Evolutionary conservation across 1,284 basidiomycete species (phyloP).

Genomic region (Phellopilus nigrolimitatus): DNA sequence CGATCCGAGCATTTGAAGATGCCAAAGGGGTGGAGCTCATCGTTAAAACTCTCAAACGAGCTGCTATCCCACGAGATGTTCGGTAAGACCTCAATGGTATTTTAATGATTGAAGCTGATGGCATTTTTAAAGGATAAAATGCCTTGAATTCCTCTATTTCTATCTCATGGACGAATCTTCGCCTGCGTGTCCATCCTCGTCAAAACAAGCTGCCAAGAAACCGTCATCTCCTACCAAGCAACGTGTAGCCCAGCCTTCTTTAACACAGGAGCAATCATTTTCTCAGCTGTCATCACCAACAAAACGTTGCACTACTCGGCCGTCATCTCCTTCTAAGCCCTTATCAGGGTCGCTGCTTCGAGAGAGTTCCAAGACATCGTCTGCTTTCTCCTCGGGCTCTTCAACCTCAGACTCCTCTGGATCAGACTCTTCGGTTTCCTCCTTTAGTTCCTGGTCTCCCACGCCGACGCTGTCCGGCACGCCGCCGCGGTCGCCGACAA

Average conservation of each 20-base stretch:
- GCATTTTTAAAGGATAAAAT: conserved; percentile 70
- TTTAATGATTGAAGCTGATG: background rate
- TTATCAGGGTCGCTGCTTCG: conserved; percentile 9
- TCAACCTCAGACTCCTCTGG: conserved; percentile 27
- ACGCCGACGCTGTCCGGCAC: conserved; percentile 19
- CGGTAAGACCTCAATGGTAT: conserved; percentile 43
- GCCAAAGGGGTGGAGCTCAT: conserved; percentile 72
- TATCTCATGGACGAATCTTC: conserved; percentile 79
- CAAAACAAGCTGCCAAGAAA: conserved; percentile 8
- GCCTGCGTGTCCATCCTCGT: conserved; percentile 13
- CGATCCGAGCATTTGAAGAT: conserved; percentile 74
- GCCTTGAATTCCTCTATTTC: conserved; percentile 88
- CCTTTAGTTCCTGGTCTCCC: conserved; percentile 23
- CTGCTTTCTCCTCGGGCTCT: conserved; percentile 25
- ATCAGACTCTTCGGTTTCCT: conserved; percentile 30
- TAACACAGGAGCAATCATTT: conserved; percentile 67
- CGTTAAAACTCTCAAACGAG: conserved; percentile 78
- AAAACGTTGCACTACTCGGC: conserved; percentile 5
- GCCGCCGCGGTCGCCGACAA: conserved; percentile 17
- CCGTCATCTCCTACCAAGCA: conserved; percentile 3
- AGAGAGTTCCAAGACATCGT: conserved; percentile 3
- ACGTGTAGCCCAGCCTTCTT: too few species aligned
- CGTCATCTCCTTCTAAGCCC: conserved; percentile 4
- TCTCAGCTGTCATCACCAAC: conserved; percentile 13
- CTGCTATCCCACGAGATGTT: conserved; percentile 76